Evolutionary conservation across 371 early-diverging fungal species (phyloP), one percentile per base, ranked within the genome.

Genomic region (Haplosporangium sp.): DNA sequence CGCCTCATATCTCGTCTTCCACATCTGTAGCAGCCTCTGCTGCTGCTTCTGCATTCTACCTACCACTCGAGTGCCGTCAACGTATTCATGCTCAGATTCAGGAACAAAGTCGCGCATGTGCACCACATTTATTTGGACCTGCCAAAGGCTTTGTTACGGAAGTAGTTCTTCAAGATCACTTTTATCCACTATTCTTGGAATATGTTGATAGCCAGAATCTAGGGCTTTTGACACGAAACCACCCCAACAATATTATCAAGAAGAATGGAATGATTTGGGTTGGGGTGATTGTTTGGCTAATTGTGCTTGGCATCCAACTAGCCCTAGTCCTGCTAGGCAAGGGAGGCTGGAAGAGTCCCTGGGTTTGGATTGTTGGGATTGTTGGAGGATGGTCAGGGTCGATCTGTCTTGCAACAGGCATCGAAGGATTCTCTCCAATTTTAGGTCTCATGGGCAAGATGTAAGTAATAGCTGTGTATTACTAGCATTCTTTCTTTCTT

Each of bases 81-180:
- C 67, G 81, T 0, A 81, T 81, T 50, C 81, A 81, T 13, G 45
- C 60, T 8, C 81, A 81, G 40, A 67, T 81, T 19, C 72, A 65
- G 44, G 71, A 74, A 13, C 71, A 74, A 44, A 72, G 75, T 4
- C 74, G 81, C 0, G 69, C 71, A 6, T 62, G 65, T 45, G 65
- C 71, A 0, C 75, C 81, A 3, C 52, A 81, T 19, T 39, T 81
- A 45, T 81, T 56, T 63, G 81, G 81, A 19, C 81, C 74, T 1
- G 81, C 81, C 35, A 81, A 81, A 37, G 81, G 75, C 9, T 81
- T 81, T 68, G 81, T 81, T 13, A 44, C 63, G 56, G 81, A 74
- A 34, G 71, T 81, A 8, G 81, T 81, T 3, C 69, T 81, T 27
- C 65, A 62, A 48, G 81, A 81, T 19, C 72, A 81, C 11, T 75